Evolutionary conservation across 192 early-diverging fungal genomes (phyloP).

Genomic region (Coemansia sp.): DNA sequence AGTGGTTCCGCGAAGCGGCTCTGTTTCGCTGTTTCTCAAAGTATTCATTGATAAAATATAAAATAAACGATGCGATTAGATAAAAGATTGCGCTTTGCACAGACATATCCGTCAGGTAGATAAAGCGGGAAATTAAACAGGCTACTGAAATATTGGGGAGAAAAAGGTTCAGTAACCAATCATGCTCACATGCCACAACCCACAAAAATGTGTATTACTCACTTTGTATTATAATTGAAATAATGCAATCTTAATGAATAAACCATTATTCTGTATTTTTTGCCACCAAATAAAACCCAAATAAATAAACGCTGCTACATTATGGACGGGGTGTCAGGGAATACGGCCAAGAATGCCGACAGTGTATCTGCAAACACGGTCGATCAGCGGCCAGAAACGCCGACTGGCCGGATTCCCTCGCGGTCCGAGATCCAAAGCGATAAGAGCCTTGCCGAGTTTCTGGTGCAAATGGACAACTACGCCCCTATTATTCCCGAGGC

Average conservation of each 20-base stretch:
- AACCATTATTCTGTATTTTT: background rate
- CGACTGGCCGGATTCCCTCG: constrained; percentile 26
- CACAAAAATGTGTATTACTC: no score
- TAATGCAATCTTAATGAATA: background rate
- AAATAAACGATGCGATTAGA: background rate
- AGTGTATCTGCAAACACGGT: background rate
- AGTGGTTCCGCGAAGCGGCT: constrained; percentile 6
- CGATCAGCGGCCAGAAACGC: constrained; percentile 4
- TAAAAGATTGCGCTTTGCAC: background rate
- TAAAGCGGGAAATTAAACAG: no score
- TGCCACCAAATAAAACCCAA: background rate
- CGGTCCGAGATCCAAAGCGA: constrained; percentile 61
- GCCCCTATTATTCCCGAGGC: constrained; percentile 85
- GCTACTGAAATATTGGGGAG: no score
- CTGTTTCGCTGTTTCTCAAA: constrained; percentile 10
- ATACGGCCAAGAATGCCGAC: background rate
- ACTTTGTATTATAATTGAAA: no score
- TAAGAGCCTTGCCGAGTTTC: constrained; percentile 76
- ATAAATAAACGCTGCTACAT: background rate
- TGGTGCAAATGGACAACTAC: constrained; percentile 71
- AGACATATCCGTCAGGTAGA: background rate
- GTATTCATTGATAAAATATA: background rate
- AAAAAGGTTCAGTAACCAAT: no score
- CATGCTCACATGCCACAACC: no score
- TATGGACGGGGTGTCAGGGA: background rate